Base-by-base conservation (phyloP, 2,329 filamentous ascomycete species). In the Boeremia lycopersici region DNA sequence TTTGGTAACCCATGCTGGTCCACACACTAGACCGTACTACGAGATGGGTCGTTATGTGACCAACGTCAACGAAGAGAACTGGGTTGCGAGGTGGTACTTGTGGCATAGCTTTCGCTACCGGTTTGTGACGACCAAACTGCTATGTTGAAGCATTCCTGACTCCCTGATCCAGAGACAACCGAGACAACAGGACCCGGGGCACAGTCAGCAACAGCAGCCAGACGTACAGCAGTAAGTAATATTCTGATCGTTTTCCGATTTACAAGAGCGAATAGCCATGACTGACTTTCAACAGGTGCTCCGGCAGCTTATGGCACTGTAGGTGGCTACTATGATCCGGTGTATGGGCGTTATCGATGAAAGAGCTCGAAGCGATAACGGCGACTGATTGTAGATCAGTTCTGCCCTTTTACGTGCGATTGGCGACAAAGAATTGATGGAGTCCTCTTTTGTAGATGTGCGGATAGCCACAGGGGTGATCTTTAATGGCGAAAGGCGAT, bases 81-180 rank as follows among this genome's bases (percentile, higher is more conserved):
- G 79, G 79, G 76, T 81, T 33, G 79, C 79, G 28, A 71, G 76
- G n/a, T 82, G 79, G 79, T 77, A 78, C 59, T 71, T 82, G 6
- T 82, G 79, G 79, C 79, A 81, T 61, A 78, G 79, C 54, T 81
- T 81, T 57, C 76, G 79, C n/a, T 80, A 77, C 57, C 60, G 65
- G 65, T 68, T 48, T 6, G 62, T 54, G 5, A 15, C 9, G n/a
- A 30, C 4, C 1, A 1, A 10, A n/a, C 5, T 28, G 28, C 8
- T 28, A 8, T 7, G 17, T 8, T 2, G 26, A 26, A 10, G 1
- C 5, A 13, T n/a, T 38, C 26, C 36, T 55, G 42, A 49, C 12
- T 9, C 19, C 8, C 7, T 11, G 44, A 35, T 8, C 15, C 31
- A 75, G 79, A 47, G 77, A 78, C 55, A 67, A 68, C 36, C 61